Conservation (phyloP, 2,329 filamentous ascomycete species). For the Fusarium irregulare region DNA sequence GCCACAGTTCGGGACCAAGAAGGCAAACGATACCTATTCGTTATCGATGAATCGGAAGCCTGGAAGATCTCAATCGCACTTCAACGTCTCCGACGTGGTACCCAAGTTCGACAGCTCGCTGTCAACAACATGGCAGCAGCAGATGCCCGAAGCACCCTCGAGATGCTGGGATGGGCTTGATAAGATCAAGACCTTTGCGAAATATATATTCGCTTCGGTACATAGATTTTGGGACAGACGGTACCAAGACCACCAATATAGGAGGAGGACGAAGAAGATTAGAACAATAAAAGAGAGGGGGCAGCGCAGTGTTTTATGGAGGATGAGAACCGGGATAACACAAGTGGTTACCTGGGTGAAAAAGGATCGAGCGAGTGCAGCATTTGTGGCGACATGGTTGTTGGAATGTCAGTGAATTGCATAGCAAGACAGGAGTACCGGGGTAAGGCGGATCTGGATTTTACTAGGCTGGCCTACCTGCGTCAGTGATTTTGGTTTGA, state of each 20-base stretch:
- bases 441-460: slow-evolving; percentile 39
- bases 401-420: slow-evolving; percentile 50
- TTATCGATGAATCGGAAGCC: slow-evolving; percentile 71
- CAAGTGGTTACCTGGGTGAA: slow-evolving; percentile 37
- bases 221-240: slow-evolving; percentile 42
- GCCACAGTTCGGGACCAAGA: slow-evolving; percentile 74
- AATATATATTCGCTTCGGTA: slow-evolving; percentile 40
- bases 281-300: slow-evolving; percentile 14
- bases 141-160: slow-evolving; percentile 67
- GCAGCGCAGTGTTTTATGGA: slow-evolving; percentile 39
- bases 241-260: slow-evolving; percentile 24
- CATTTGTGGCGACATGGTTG: slow-evolving; percentile 46
- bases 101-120: slow-evolving; percentile 69
- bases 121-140: slow-evolving; percentile 65
- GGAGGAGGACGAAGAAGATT: slow-evolving; percentile 17
- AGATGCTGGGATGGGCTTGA: slow-evolving; percentile 67
- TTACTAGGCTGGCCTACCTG: slow-evolving; percentile 31
- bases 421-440: slow-evolving; percentile 47
- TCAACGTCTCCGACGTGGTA: slow-evolving; percentile 69
- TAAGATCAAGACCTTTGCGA: slow-evolving; percentile 27
- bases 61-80: slow-evolving; percentile 75
- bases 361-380: slow-evolving; percentile 31
- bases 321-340: slow-evolving; percentile 6
- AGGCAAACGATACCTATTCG: slow-evolving; percentile 73
- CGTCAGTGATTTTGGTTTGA: slow-evolving; percentile 41